Conservation (phyloP, 805 yeast species). For the Citeromyces nyonsensis region DNA sequence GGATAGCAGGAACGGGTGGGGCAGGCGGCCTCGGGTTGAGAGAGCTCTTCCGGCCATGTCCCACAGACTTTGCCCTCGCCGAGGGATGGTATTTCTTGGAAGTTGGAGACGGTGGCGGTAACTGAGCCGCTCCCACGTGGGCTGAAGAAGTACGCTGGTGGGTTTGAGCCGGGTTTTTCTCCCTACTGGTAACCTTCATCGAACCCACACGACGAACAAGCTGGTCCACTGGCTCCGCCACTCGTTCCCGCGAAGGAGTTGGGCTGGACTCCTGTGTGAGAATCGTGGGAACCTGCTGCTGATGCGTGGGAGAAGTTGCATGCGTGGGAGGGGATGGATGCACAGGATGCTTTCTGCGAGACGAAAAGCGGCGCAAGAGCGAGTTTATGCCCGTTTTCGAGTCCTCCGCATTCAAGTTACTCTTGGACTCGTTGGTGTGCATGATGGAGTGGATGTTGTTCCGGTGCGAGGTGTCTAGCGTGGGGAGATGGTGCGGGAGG, state of each 20-base stretch:
- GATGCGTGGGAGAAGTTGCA: too few species aligned
- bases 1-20: conserved; percentile 20
- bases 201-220: conserved; percentile 43
- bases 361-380: too few species aligned
- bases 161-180: conserved; percentile 17
- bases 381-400: too few species aligned
- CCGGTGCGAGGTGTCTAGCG: background rate
- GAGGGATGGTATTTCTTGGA: conserved; percentile 46
- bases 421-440: too few species aligned
- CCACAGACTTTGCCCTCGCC: conserved; percentile 78
- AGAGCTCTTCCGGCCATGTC: conserved; percentile 60
- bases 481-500: conserved; percentile 4
- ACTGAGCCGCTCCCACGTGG: conserved; percentile 3
- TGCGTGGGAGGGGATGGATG: too few species aligned
- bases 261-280: too few species aligned
- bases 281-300: too few species aligned
- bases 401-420: too few species aligned
- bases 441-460: background rate
- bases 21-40: conserved; percentile 27
- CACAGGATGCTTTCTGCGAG: too few species aligned
- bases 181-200: conserved; percentile 44
- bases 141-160: conserved; percentile 11
- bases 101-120: conserved; percentile 1
- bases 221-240: conserved; percentile 5
- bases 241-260: too few species aligned